Base-by-base conservation (phyloP, 306 rosid species). In the Senna siamea region DNA sequence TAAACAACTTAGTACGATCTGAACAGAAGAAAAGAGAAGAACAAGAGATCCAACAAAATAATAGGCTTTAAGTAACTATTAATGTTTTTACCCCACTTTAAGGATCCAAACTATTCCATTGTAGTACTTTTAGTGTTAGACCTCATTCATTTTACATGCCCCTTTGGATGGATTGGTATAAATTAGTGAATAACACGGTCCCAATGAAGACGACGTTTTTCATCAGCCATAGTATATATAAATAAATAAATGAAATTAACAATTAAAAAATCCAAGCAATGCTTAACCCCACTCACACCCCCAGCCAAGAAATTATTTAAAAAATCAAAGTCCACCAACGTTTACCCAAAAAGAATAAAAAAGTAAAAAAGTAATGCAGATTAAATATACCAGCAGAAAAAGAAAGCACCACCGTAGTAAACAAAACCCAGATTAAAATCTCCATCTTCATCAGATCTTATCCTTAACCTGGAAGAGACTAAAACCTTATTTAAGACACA, bases 371-470 rank as follows among this genome's bases (percentile, higher is more conserved):
- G 66, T 23, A 73, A 84, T 78, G 87, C 76, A 69, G 76, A 26
- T 26, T 58, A 73, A 51, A 74, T 30, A 53, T 60, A 81, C 82
- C 84, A 76, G 79, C 78, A 76, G 77, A 84, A 48, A 77, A 76
- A 75, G 82, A 48, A 44, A 79, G 76, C 65, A 76, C 68, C 48
- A 64, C 74, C 46, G 26, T 40, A 70, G 19, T 37, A 51, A 69
- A 63, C n/a, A 47, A 74, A 75, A 77, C 61, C 63, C 68, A 87
- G 80, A 74, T 81, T 84, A 72, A 81, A 79, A 79, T 76, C 84
- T 61, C 73, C 80, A 57, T 34, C 81, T 30, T 76, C 79, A 72
- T 74, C 72, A 81, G 88, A 89, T 89, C 92, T 85, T 81, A 62
- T 35, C 69, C 73, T 56, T 51, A 58, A 64, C 61, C 78, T 72